Conservation (phyloP, 169 alveolate genomes). For the Toxoplasma gondii region DNA sequence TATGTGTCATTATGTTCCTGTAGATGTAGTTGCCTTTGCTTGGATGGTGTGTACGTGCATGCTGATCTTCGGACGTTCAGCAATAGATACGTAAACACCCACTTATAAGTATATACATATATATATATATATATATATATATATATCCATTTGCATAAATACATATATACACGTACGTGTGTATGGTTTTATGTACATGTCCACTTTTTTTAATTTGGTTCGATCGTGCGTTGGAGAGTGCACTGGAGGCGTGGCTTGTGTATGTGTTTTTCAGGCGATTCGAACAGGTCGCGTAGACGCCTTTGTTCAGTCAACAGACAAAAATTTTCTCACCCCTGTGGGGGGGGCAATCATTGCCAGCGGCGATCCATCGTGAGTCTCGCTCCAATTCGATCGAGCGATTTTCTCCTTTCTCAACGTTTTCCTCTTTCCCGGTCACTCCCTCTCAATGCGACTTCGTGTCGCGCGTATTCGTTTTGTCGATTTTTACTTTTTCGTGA, state of each 20-base stretch:
- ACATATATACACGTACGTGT: not conserved
- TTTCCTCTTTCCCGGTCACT: no score
- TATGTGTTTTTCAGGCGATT: constrained; percentile 59
- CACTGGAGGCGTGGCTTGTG: no score
- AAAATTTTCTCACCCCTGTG: constrained; percentile 91
- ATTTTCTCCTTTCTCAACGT: not conserved
- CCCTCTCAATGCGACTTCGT: no score
- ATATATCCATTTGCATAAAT: not conserved
- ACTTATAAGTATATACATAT: not conserved
- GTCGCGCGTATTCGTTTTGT: not conserved
- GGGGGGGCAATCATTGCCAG: constrained; percentile 88
- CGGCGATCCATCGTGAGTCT: constrained; percentile 21
- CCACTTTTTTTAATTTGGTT: no score
- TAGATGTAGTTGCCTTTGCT: not conserved
- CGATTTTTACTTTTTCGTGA: not conserved
- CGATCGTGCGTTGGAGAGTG: not conserved
- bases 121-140: not conserved
- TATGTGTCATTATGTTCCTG: not conserved
- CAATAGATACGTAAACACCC: not conserved
- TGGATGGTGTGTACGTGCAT: not conserved
- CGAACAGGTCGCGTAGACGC: constrained; percentile 83
- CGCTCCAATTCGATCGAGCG: not conserved
- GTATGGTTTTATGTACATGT: not conserved
- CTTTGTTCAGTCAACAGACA: constrained; percentile 85
- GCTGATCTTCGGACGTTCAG: not conserved